These are phyloP conservation scores for Abortiporus biennis DNA, from an alignment of 1,284 basidiomycete genomes.

Conservation along the genomic window DNA sequence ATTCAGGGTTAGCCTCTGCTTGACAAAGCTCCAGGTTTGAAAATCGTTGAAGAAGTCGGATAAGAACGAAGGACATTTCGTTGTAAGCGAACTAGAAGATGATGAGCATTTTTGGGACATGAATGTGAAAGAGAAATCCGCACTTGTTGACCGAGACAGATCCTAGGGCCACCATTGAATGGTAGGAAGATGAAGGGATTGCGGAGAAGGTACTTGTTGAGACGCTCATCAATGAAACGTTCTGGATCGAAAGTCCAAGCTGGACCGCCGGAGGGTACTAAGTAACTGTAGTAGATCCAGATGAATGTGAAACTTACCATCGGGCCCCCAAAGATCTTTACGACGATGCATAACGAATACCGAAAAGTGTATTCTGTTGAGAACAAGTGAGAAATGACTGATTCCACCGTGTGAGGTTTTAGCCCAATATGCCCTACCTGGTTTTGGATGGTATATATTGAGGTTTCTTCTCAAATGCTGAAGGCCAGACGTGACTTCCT, in stretches of 20 bases:
- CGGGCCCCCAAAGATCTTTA: slow-evolving; percentile 24
- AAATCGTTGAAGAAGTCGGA: slow-evolving; percentile 33
- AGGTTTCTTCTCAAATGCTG: slow-evolving; percentile 17
- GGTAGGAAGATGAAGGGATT: slow-evolving; percentile 54
- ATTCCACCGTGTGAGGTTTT: too few species aligned
- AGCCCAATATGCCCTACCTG: slow-evolving; percentile 2
- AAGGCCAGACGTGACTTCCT: too few species aligned
- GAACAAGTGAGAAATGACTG: too few species aligned
- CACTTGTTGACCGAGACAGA: slow-evolving; percentile 44
- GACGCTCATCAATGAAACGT: slow-evolving; percentile 48
- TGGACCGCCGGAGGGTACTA: slow-evolving; percentile 16
- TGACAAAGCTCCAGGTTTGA: slow-evolving; percentile 33
- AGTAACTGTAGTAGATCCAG: slow-evolving; percentile 17
- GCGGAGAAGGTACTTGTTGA: slow-evolving; percentile 41
- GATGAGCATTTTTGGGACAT: too few species aligned
- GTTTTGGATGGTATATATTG: slow-evolving; percentile 19
- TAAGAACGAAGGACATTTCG: slow-evolving; percentile 32
- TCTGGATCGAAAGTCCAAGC: slow-evolving; percentile 53
- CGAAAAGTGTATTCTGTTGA: slow-evolving; percentile 18
- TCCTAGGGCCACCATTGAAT: slow-evolving; percentile 43
- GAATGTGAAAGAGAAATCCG: too few species aligned
- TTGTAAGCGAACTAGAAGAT: slow-evolving; percentile 36
- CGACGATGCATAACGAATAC: slow-evolving; percentile 24
- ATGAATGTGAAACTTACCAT: slow-evolving; percentile 6
- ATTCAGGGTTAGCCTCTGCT: slow-evolving; percentile 27